Base-by-base conservation (phyloP, 495 filamentous ascomycete genomes). In the Astrothelium subdiscretum region DNA sequence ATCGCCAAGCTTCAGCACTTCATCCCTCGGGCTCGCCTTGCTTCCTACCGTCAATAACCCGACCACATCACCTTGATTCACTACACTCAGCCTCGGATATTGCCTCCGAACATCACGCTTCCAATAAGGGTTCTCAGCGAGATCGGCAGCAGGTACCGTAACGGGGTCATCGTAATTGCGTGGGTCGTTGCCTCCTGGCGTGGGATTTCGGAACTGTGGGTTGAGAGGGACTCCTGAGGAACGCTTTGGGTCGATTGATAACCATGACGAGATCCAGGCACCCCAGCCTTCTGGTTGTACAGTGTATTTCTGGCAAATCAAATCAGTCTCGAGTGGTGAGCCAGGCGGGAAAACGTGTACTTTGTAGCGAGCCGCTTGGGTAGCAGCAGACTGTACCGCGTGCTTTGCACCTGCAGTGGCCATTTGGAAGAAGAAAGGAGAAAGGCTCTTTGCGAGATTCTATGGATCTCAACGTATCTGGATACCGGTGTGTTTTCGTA, bases 71-170 rank as follows among this genome's bases (percentile, higher is more conserved):
- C 82, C 85, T 77, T 96, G 94, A 54, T 76, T 86, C 59, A 98
- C 83, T 32, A 87, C 83, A 68, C 87, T 91, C 52, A 88, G 79
- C 61, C 80, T 80, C n/a, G 95, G 88, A 78, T 97, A 98, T 69
- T 80, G 83, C 69, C 95, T 85, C 57, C 94, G 87, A 59, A 78
- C 75, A 68, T 98, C 94, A 61, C 94, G 91, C 78, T 95, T 95
- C 89, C 91, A 98, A 83, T 98, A 98, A 42, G 94, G 84, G 75
- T 98, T 98, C 71, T 95, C 94, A 68, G 94, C 94, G 65, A 98
- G 84, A 74, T 99, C 94, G 61, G 84, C 91, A 2, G 94, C 89
- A n/a, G 95, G 94, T 0, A 88, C 35, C 13, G 92, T 97, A 57
- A 95, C 89, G 18, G 91, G 91, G 71, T 97, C 95, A 72, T 89